Base-by-base conservation (phyloP, 2,329 filamentous ascomycete genomes). In the Botryotinia convoluta region DNA sequence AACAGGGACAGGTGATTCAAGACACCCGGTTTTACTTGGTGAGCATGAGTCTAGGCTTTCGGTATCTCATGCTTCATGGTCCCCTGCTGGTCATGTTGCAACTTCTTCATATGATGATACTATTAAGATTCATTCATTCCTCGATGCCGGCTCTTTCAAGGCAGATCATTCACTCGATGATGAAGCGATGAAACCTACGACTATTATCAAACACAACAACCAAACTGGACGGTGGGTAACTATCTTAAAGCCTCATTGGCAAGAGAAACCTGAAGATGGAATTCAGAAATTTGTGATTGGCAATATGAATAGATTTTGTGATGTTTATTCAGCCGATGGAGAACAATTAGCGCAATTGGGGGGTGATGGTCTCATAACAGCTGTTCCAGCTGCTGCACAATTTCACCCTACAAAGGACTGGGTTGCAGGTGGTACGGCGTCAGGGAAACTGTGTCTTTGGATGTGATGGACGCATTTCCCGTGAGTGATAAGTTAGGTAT, bases 271-370 rank as follows among this genome's bases (percentile, higher is more conserved):
- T 0, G 84, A 87, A 48, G 93, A 96, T 74, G 91, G 91, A 12
- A 90, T 97, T 8, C 91, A 97, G 76, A 94, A 95, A 75, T 94
- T 99, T 78, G 93, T 90, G 37, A 95, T 99, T 73, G 96, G 93
- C 1, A 99, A 98, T 78, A 98, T 98, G 96, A 97, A 97, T 80
- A 90, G 96, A 1, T 98, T 98, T 78, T 93, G 98, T 1, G 96
- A 99, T 80, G 88, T 99, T 0, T 99, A 92, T 81, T 92, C 92
- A 0, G 87, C 90, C 0, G 88, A 92, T 67, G 96, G 96, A 0
- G 91, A 94, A 79, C 95, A 98, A 81, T 84, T 99, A 6, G 95
- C 93, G 0, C 95, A 98, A 82, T 83, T 97, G 0, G 94, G 91
- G 1, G 94, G 94, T 0, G 94, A 97, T 0, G 93, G 92, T 0